Evolutionary conservation across 2,329 filamentous ascomycete genomes (phyloP).

Genomic region (Fusarium chaquense): DNA sequence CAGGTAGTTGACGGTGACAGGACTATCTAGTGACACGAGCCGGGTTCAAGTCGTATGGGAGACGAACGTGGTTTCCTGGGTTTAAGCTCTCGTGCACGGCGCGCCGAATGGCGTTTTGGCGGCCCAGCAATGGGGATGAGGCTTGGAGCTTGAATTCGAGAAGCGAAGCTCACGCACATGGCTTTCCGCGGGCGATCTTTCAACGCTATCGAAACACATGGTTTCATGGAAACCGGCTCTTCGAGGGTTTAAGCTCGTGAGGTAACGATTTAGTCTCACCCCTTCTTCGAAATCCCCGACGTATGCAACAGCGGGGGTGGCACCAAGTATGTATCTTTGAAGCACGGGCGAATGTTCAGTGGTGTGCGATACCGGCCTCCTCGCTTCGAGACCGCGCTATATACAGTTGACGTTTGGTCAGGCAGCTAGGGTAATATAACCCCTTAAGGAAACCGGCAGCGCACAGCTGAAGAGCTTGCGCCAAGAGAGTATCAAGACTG

Average conservation of each 20-base stretch:
- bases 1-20: slow-evolving; percentile 16
- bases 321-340: slow-evolving; percentile 12
- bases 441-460: slow-evolving; percentile 25
- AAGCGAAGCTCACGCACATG: slow-evolving; percentile 13
- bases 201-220: background rate
- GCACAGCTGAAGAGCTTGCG: slow-evolving; percentile 29
- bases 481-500: slow-evolving; percentile 29
- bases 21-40: slow-evolving; percentile 21
- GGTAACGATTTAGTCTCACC: background rate
- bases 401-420: slow-evolving; percentile 32
- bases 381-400: slow-evolving; percentile 31
- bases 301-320: slow-evolving; percentile 1
- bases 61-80: slow-evolving; percentile 24
- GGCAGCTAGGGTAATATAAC: slow-evolving; percentile 31
- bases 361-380: slow-evolving; percentile 38
- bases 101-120: slow-evolving; percentile 26
- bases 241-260: background rate
- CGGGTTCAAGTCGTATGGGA: slow-evolving; percentile 37
- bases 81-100: slow-evolving; percentile 39
- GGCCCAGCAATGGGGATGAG: slow-evolving; percentile 16
- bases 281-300: background rate
- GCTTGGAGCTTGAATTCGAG: slow-evolving; percentile 21
- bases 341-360: slow-evolving; percentile 10
- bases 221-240: background rate
- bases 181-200: background rate